These are phyloP conservation scores for Tetrapisispora fleetii DNA, from an alignment of 805 yeast genomes.

Conservation along the genomic window DNA sequence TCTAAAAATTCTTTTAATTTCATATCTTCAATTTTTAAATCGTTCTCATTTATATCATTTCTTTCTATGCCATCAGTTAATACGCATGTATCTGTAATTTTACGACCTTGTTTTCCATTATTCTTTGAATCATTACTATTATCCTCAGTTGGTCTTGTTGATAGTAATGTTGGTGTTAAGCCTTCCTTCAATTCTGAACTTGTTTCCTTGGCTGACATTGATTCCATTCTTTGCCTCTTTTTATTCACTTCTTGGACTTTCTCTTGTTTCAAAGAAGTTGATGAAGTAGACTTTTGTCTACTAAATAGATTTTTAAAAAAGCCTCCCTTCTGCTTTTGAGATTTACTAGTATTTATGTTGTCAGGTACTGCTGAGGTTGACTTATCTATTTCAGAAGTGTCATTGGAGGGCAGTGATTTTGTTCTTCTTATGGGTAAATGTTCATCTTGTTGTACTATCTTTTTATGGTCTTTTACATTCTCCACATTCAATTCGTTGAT, in stretches of 20 bases:
- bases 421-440: constrained; percentile 20
- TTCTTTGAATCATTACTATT: too few relatives aligned
- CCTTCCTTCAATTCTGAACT: neutral
- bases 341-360: neutral
- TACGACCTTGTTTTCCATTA: neutral
- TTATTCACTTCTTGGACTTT: neutral
- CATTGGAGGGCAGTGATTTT: constrained; percentile 25
- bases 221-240: neutral
- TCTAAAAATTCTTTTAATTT: constrained; percentile 38
- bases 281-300: neutral
- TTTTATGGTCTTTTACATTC: neutral
- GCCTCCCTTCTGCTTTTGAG: constrained; percentile 18
- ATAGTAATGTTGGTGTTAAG: too few relatives aligned
- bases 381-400: constrained; percentile 1
- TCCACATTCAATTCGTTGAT: constrained; percentile 2
- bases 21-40: constrained; percentile 29
- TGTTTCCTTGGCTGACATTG: neutral
- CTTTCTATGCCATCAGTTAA: neutral
- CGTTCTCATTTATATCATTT: neutral
- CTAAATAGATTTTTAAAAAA: constrained; percentile 30
- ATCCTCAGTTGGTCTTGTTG: neutral
- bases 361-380: neutral
- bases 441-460: neutral
- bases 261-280: too few relatives aligned
- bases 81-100: neutral